phyloP scores from a whole-genome alignment of 2,329 filamentous ascomycete species.

The Lojkania enalia region DNA sequence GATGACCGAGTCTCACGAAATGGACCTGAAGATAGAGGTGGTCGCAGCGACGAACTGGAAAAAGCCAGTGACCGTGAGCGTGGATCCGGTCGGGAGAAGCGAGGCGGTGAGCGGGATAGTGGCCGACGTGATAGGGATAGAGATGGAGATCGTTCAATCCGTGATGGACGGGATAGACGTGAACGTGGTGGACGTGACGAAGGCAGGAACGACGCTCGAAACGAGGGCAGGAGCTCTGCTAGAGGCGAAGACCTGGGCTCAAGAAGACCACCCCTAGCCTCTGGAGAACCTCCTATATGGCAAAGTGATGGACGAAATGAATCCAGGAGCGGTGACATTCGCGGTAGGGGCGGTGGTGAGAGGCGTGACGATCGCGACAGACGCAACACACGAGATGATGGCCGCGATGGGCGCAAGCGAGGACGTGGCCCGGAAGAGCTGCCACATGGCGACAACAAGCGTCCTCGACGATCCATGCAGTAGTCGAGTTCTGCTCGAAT shows the following conservation, averaged over 20 bases:
- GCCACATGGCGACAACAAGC: slow-evolving; percentile 10
- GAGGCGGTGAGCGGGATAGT: slow-evolving; percentile 15
- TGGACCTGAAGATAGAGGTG: slow-evolving; percentile 19
- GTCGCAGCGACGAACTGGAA: slow-evolving; percentile 28
- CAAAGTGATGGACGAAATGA: slow-evolving; percentile 9
- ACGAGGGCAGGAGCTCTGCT: slow-evolving; percentile 11
- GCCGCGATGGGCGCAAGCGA: slow-evolving; percentile 17
- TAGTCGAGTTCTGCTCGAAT: no score
- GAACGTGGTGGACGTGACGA: slow-evolving; percentile 14
- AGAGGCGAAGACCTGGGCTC: slow-evolving; percentile 13
- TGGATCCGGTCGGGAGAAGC: slow-evolving; percentile 20
- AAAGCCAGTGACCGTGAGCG: slow-evolving; percentile 23
- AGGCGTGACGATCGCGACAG: slow-evolving; percentile 23
- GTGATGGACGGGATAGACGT: slow-evolving; percentile 28
- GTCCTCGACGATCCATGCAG: slow-evolving; percentile 8
- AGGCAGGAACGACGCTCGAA: slow-evolving; percentile 8
- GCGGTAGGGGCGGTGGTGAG: slow-evolving; percentile 12
- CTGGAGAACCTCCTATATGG: slow-evolving; percentile 10
- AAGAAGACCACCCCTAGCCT: slow-evolving; percentile 12
- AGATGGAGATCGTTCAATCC: slow-evolving; percentile 17
- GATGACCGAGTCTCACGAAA: slow-evolving; percentile 33
- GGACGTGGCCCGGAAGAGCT: slow-evolving; percentile 3
- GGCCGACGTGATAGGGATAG: slow-evolving; percentile 24
- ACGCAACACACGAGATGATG: slow-evolving; percentile 20
- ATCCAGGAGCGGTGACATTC: slow-evolving; percentile 10